Conservation (phyloP, 1,284 basidiomycete species). For the Austropuccinia psidii region DNA sequence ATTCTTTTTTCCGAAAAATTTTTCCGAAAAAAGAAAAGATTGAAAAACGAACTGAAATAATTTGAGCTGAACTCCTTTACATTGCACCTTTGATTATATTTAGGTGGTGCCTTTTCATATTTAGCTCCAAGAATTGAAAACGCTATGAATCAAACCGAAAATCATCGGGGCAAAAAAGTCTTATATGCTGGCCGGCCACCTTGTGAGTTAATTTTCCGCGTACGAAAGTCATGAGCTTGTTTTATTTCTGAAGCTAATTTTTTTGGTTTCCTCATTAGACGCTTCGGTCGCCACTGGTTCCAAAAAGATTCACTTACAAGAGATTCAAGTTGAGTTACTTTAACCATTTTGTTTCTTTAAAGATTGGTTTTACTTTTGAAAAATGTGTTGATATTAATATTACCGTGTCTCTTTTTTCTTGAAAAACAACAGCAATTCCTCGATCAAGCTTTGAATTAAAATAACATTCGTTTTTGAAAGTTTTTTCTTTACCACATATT, state of each 20-base stretch:
- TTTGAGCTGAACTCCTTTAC: neutral
- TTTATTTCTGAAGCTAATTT: neutral
- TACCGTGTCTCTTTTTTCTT: neutral
- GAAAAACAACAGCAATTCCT: conserved; percentile 32
- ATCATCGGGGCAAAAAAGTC: conserved; percentile 71
- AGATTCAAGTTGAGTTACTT: conserved; percentile 24
- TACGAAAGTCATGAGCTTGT: neutral
- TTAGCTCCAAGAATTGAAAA: conserved; percentile 54
- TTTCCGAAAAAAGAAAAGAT: conserved; percentile 65
- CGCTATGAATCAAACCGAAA: conserved; percentile 61
- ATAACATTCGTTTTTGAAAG: no score
- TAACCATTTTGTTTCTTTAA: neutral
- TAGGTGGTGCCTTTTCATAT: conserved; percentile 85
- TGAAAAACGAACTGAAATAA: conserved; percentile 64
- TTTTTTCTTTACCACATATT: no score
- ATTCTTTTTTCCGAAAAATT: conserved; percentile 12
- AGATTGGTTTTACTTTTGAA: neutral
- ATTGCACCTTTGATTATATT: conserved; percentile 39
- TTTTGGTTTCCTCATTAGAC: neutral
- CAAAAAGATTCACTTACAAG: conserved; percentile 33
- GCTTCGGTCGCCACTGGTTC: conserved; percentile 36
- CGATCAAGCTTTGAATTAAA: conserved; percentile 35
- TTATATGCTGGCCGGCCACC: conserved; percentile 45
- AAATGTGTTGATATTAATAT: neutral
- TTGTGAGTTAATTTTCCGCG: conserved; percentile 3